phyloP scores from a whole-genome alignment of 306 rosid species.

The Ormosia semicastrata region DNA sequence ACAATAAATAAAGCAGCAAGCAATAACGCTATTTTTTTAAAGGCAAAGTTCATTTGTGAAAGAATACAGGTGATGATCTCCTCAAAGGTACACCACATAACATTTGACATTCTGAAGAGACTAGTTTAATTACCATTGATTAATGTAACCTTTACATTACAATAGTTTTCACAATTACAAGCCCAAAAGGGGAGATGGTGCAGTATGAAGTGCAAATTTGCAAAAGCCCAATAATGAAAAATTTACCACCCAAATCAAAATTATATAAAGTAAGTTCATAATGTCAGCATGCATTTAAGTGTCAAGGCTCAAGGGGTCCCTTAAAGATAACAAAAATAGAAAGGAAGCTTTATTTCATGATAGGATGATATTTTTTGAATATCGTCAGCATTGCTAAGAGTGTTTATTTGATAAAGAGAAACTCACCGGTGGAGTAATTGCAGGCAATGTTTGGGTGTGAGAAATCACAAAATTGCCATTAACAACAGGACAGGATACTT shows the following conservation, averaged over 20 bases:
- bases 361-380: slow-evolving; percentile 3
- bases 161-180: neutral
- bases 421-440: slow-evolving; percentile 80
- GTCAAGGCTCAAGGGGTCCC: neutral
- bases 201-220: neutral
- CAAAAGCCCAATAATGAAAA: neutral
- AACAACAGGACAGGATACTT: slow-evolving; percentile 58
- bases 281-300: neutral
- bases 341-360: slow-evolving; percentile 2
- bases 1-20: neutral
- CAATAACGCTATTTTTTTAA: neutral
- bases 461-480: slow-evolving; percentile 63
- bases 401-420: slow-evolving; percentile 22
- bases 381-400: neutral
- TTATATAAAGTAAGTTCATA: neutral
- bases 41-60: neutral
- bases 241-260: neutral
- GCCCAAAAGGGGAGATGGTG: neutral
- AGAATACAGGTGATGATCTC: neutral
- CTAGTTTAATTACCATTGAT: neutral
- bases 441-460: slow-evolving; percentile 74
- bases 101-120: neutral
- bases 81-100: slow-evolving; percentile 3
- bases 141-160: neutral
- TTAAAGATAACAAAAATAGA: neutral